Evolutionary conservation across 1,284 basidiomycete species (phyloP).

Genomic region (Athelia psychrophila): DNA sequence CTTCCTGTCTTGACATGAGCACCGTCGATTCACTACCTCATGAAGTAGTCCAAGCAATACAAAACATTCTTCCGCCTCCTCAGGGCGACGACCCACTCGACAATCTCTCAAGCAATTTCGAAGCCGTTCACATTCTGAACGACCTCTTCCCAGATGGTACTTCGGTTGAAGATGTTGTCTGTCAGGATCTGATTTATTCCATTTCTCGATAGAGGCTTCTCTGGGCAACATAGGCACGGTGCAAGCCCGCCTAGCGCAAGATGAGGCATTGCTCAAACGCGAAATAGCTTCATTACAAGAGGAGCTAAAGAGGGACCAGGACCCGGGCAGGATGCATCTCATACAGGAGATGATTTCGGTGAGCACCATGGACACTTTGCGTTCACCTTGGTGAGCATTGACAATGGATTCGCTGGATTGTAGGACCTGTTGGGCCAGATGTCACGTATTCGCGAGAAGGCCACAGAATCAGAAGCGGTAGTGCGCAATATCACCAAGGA

Average conservation of each 20-base stretch:
- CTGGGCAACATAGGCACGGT: constrained; percentile 62
- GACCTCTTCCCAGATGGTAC: constrained; percentile 74
- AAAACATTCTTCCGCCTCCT: constrained; percentile 55
- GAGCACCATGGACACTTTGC: constrained; percentile 19
- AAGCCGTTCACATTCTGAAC: constrained; percentile 60
- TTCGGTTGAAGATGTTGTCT: constrained; percentile 18
- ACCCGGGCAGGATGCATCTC: constrained; percentile 80
- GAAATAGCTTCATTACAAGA: constrained; percentile 70
- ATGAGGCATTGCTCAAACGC: constrained; percentile 61
- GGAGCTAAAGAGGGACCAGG: constrained; percentile 73
- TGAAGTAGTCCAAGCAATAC: constrained; percentile 65
- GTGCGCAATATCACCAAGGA: constrained; percentile 96
- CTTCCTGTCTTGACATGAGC: not conserved
- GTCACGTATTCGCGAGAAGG: constrained; percentile 92
- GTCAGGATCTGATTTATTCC: not conserved
- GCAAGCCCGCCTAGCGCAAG: constrained; percentile 56
- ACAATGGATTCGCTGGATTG: not conserved
- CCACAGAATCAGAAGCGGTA: constrained; percentile 93
- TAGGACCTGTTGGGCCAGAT: constrained; percentile 93
- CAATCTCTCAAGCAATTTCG: constrained; percentile 55
- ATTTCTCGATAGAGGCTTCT: constrained; percentile 55
- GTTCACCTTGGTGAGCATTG: too few species aligned
- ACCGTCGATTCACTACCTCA: constrained; percentile 51
- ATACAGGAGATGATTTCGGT: constrained; percentile 95
- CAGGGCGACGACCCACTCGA: constrained; percentile 52